Evolutionary conservation across 495 filamentous ascomycete genomes (phyloP).

Genomic region (Parachaetomium inaequale): DNA sequence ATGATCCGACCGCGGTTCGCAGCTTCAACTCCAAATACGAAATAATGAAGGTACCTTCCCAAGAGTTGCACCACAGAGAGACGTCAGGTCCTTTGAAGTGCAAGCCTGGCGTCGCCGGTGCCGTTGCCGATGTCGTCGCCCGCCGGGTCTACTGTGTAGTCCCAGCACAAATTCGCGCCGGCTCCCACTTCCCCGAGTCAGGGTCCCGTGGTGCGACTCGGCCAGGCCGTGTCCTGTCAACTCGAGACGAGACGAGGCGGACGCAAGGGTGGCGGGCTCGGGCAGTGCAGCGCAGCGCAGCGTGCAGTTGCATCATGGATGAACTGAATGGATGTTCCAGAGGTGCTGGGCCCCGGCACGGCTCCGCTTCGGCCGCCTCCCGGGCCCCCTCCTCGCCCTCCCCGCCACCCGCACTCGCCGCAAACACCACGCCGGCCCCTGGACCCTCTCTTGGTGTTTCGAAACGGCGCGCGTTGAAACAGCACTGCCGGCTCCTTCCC

Average conservation of each 20-base stretch:
- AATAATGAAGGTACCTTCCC: no score
- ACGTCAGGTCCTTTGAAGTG: no score
- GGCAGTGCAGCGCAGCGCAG: not conserved
- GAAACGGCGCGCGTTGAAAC: not conserved
- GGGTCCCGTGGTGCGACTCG: not conserved
- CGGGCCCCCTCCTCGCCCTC: not conserved
- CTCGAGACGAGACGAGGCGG: not conserved
- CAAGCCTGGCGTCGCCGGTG: no score
- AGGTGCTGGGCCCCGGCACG: not conserved
- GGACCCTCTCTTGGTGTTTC: constrained; percentile 1
- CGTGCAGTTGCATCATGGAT: not conserved
- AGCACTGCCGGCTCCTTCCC: constrained; percentile 1
- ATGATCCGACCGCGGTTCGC: no score
- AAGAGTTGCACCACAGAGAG: no score
- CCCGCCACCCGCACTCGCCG: not conserved
- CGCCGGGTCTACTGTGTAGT: not conserved
- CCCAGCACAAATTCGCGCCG: not conserved
- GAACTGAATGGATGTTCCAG: not conserved
- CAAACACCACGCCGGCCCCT: not conserved
- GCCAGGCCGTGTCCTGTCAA: not conserved
- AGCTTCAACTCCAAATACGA: no score
- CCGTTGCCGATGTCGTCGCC: not conserved
- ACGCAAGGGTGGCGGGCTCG: not conserved
- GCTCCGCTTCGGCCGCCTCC: not conserved
- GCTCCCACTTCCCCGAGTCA: not conserved